Conservation (phyloP, 306 rosid genomes). For the Vicia faba region DNA sequence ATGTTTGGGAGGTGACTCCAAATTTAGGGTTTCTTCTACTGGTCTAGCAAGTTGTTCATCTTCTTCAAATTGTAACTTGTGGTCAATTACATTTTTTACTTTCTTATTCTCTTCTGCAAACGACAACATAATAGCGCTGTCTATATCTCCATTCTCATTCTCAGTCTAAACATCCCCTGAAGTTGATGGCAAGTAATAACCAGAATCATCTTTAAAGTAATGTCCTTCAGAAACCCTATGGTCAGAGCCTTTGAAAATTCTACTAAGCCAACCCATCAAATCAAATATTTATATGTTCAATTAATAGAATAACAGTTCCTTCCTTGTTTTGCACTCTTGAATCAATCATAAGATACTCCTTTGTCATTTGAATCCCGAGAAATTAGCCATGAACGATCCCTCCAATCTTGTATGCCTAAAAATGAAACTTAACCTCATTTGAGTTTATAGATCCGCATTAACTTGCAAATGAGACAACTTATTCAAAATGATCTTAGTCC, state of each 20-base stretch:
- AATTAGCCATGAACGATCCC: too few relatives aligned
- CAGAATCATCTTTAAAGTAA: constrained; percentile 57
- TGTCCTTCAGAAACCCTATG: constrained; percentile 69
- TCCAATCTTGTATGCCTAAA: too few relatives aligned
- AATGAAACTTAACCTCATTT: too few relatives aligned
- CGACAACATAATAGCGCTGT: constrained; percentile 87
- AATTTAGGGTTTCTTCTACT: constrained; percentile 76
- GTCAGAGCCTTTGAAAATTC: constrained; percentile 71
- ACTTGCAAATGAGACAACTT: too few relatives aligned
- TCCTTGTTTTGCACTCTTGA: too few relatives aligned
- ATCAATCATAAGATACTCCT: too few relatives aligned
- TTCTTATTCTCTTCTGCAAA: constrained; percentile 66
- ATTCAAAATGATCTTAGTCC: too few relatives aligned
- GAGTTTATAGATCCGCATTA: too few relatives aligned
- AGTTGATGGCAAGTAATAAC: constrained; percentile 61
- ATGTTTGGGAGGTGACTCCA: constrained; percentile 72
- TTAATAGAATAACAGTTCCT: constrained; percentile 28
- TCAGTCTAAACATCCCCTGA: constrained; percentile 76
- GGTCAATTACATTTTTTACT: constrained; percentile 48
- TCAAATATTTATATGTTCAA: constrained; percentile 41
- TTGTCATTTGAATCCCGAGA: too few relatives aligned
- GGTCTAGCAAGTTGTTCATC: constrained; percentile 92
- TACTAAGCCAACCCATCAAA: constrained; percentile 83
- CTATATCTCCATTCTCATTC: constrained; percentile 76
- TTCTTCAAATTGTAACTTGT: constrained; percentile 71